Evolutionary conservation across 1,139 yeast genomes (phyloP).

Genomic region (Diutina rugosa): DNA sequence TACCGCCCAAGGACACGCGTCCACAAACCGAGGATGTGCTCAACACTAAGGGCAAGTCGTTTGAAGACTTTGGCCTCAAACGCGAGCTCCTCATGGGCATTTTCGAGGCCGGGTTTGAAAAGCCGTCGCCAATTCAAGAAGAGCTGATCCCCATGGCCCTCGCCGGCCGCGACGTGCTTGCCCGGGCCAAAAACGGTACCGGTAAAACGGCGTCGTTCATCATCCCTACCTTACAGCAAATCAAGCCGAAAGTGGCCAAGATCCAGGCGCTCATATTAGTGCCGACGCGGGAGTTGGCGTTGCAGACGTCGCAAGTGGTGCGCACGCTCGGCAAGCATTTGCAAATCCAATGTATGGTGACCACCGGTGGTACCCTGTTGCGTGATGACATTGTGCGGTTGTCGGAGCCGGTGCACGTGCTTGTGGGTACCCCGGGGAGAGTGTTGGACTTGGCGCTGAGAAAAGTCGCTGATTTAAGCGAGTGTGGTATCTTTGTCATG

Average conservation of each 20-base stretch:
- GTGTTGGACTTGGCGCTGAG: slow-evolving; percentile 89
- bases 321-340: slow-evolving; percentile 94
- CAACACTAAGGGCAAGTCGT: slow-evolving; percentile 78
- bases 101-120: slow-evolving; percentile 97
- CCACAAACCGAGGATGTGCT: slow-evolving; percentile 96
- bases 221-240: slow-evolving; percentile 73
- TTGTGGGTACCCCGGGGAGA: slow-evolving; percentile 96
- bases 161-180: slow-evolving; percentile 91
- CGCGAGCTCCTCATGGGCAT: slow-evolving; percentile 96
- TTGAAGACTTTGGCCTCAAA: slow-evolving; percentile 85
- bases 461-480: slow-evolving; percentile 73
- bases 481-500: slow-evolving; percentile 86
- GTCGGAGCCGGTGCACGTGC: slow-evolving; percentile 80
- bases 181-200: slow-evolving; percentile 97
- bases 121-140: slow-evolving; percentile 97
- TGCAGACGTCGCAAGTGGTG: slow-evolving; percentile 94
- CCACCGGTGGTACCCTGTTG: slow-evolving; percentile 95
- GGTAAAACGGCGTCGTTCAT: slow-evolving; percentile 97
- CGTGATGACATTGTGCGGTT: slow-evolving; percentile 91
- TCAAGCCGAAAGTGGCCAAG: slow-evolving; percentile 72
- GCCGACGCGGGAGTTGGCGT: slow-evolving; percentile 93
- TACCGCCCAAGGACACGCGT: slow-evolving; percentile 78
- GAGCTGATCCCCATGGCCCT: slow-evolving; percentile 94
- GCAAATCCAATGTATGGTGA: slow-evolving; percentile 90
- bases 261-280: slow-evolving; percentile 84